These are phyloP conservation scores for Cymodocea nodosa DNA, from an alignment of 116 monocot genomes.

Conservation along the genomic window DNA sequence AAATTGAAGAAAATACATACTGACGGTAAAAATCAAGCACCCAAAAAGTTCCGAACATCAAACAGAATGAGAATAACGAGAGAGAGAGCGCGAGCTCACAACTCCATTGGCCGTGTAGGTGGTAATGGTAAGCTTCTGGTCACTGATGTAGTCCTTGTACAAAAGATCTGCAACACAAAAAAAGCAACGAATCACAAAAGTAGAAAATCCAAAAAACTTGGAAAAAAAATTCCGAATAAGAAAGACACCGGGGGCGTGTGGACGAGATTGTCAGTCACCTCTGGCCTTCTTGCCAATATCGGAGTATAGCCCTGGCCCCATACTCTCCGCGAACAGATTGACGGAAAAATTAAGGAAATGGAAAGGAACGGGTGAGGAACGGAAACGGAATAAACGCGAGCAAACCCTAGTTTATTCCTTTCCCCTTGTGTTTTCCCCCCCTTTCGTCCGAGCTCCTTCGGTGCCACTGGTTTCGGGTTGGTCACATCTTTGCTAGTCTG, in stretches of 20 bases:
- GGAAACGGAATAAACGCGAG: no score
- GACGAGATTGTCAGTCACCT: constrained; percentile 17
- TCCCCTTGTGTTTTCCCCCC: not conserved
- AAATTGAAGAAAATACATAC: not conserved
- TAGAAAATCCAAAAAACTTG: not conserved
- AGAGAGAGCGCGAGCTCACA: constrained; percentile 13
- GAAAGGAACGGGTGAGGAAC: not conserved
- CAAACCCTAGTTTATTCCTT: constrained; percentile 4
- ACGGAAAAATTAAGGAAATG: not conserved
- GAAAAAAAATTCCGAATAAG: not conserved
- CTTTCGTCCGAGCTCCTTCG: not conserved
- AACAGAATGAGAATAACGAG: not conserved
- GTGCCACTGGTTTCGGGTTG: not conserved
- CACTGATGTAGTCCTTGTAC: constrained; percentile 55
- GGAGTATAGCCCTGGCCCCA: constrained; percentile 65
- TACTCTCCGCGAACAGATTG: not conserved
- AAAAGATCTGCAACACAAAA: constrained; percentile 38
- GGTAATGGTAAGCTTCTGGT: constrained; percentile 48
- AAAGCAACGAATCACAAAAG: not conserved
- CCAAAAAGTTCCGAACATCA: not conserved
- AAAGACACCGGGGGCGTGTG: not conserved
- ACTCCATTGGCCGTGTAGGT: constrained; percentile 54
- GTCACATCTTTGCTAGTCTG: not conserved
- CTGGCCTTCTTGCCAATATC: constrained; percentile 69
- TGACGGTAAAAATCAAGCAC: no score